These are phyloP conservation scores for Ettlia oleoabundans DNA, from an alignment of 139 green algal genomes.

Conservation along the genomic window DNA sequence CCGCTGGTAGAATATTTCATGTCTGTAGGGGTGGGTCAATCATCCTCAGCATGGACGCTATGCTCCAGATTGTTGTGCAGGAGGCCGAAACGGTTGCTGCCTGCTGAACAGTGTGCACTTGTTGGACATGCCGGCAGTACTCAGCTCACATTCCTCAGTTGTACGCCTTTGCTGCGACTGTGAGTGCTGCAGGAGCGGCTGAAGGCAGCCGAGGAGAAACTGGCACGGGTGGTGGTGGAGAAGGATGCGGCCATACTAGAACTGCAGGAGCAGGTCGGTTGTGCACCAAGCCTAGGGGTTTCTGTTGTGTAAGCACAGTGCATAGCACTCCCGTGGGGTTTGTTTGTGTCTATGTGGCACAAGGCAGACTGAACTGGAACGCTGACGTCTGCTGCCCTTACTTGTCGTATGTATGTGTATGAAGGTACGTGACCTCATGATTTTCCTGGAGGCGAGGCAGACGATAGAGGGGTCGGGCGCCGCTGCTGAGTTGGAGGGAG, in stretches of 20 bases:
- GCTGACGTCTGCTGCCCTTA: too few species aligned
- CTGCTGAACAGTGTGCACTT: too few species aligned
- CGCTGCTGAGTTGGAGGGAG: conserved; percentile 57
- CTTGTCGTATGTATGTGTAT: too few species aligned
- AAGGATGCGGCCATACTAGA: conserved; percentile 59
- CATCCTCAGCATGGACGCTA: too few species aligned
- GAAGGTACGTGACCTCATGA: conserved; percentile 77
- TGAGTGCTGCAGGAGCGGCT: not conserved
- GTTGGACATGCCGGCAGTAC: not conserved
- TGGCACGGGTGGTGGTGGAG: conserved; percentile 14
- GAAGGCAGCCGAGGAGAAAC: not conserved
- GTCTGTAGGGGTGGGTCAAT: not conserved
- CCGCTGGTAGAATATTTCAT: not conserved
- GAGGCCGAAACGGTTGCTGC: too few species aligned
- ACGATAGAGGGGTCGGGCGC: conserved; percentile 49
- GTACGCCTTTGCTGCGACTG: not conserved
- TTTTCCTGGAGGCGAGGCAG: conserved; percentile 80
- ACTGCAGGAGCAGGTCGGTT: conserved; percentile 67
- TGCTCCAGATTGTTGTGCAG: too few species aligned
- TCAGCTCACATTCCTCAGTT: not conserved
- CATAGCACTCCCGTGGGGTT: too few species aligned
- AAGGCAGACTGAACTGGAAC: too few species aligned
- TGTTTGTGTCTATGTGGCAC: too few species aligned
- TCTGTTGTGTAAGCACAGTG: too few species aligned
- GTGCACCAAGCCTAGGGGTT: too few species aligned